These are phyloP conservation scores for Lithocarpus polystachyus DNA, from an alignment of 306 rosid species.

Conservation along the genomic window DNA sequence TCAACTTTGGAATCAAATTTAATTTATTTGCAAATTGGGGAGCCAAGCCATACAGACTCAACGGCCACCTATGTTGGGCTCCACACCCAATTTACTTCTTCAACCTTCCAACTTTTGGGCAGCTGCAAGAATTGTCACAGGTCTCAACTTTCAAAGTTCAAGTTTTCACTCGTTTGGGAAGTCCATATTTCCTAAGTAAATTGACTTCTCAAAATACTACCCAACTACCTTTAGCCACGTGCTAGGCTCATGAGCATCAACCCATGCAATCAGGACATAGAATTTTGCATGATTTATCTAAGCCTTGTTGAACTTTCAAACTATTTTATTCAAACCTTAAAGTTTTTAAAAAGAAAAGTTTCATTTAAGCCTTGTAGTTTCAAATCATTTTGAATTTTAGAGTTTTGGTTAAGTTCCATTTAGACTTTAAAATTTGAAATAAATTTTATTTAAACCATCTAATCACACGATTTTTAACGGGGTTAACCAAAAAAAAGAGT, in stretches of 20 bases:
- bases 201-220: not conserved
- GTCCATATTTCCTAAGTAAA: not conserved
- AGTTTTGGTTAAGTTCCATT: too few relatives aligned
- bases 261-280: not conserved
- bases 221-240: not conserved
- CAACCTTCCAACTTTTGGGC: not conserved
- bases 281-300: too few relatives aligned
- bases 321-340: too few relatives aligned
- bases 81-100: constrained; percentile 14
- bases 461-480: too few relatives aligned
- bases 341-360: too few relatives aligned
- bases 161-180: not conserved
- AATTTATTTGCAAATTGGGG: not conserved
- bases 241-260: not conserved
- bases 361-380: too few relatives aligned
- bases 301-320: too few relatives aligned
- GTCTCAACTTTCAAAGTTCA: not conserved
- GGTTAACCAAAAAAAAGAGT: too few relatives aligned
- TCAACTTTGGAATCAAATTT: constrained; percentile 18
- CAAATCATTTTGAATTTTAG: too few relatives aligned
- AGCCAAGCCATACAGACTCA: constrained; percentile 11
- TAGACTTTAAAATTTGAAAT: too few relatives aligned
- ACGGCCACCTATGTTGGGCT: constrained; percentile 26
- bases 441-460: too few relatives aligned
- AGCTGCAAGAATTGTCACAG: not conserved